phyloP scores from a whole-genome alignment of 805 yeast species.

The Zygotorulaspora danielsina region DNA sequence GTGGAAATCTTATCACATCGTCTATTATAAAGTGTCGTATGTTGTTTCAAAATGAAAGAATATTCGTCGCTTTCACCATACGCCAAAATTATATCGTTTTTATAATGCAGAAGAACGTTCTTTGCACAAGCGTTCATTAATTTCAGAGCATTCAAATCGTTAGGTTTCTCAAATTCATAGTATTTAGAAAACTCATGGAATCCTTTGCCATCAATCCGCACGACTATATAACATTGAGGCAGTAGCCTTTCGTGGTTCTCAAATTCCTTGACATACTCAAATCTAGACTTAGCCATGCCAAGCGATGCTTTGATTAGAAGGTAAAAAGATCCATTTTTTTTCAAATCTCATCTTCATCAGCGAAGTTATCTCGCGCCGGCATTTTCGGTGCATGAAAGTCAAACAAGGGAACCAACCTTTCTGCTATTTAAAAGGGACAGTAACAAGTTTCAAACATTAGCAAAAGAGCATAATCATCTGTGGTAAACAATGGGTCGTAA shows the following conservation, averaged over 20 bases:
- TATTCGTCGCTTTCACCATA: slow-evolving; percentile 97
- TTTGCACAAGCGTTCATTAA: slow-evolving; percentile 81
- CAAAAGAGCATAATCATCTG: too few relatives aligned
- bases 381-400: background rate
- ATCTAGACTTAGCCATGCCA: slow-evolving; percentile 82
- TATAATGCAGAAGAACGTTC: slow-evolving; percentile 56
- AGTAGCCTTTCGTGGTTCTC: slow-evolving; percentile 70
- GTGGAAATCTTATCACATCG: slow-evolving; percentile 75
- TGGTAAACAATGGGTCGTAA: slow-evolving; percentile 17
- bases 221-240: slow-evolving; percentile 76
- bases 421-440: too few relatives aligned
- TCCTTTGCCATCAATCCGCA: slow-evolving; percentile 90
- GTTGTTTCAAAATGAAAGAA: slow-evolving; percentile 65
- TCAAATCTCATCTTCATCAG: too few relatives aligned
- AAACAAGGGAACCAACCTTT: slow-evolving; percentile 1
- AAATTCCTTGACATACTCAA: slow-evolving; percentile 79
- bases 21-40: slow-evolving; percentile 71
- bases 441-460: too few relatives aligned
- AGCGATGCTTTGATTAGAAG: too few relatives aligned
- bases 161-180: slow-evolving; percentile 82
- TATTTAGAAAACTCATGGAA: slow-evolving; percentile 77
- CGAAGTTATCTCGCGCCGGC: background rate
- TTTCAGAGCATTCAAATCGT: slow-evolving; percentile 68
- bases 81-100: slow-evolving; percentile 70
- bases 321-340: too few relatives aligned